Conservation (phyloP, 2,329 filamentous ascomycete genomes). For the Chaetomiaceae sp. region DNA sequence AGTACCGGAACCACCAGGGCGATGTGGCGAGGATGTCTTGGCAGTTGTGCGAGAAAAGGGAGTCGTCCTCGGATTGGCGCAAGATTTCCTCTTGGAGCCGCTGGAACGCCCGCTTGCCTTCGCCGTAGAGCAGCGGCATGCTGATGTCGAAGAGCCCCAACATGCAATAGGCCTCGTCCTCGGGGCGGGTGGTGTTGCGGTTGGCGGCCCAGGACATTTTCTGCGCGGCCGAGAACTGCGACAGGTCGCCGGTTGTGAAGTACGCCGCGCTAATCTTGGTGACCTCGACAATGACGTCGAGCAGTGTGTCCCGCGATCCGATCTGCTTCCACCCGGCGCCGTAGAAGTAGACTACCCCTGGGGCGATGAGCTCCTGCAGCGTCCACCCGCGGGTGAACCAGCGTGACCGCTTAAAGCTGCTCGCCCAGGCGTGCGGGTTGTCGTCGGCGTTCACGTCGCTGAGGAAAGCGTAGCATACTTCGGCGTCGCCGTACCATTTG, state of each 20-base stretch:
- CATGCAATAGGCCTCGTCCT: slow-evolving; percentile 41
- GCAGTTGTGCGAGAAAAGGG: not conserved
- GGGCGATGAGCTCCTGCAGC: slow-evolving; percentile 17
- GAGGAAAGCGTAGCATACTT: slow-evolving; percentile 24
- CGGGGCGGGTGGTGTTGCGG: slow-evolving; percentile 31
- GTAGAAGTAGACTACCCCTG: slow-evolving; percentile 20
- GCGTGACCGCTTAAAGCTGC: slow-evolving; percentile 3
- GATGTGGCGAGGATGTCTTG: not conserved
- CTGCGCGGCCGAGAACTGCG: slow-evolving; percentile 28
- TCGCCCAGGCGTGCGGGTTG: not conserved
- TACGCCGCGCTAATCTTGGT: slow-evolving; percentile 7
- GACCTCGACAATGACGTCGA: slow-evolving; percentile 3
- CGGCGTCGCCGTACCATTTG: slow-evolving; percentile 23
- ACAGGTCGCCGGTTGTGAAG: slow-evolving; percentile 8
- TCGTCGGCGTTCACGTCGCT: slow-evolving; percentile 10
- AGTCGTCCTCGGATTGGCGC: slow-evolving; percentile 12
- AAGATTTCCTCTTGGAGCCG: slow-evolving; percentile 34
- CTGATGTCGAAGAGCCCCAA: slow-evolving; percentile 41
- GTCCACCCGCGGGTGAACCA: slow-evolving; percentile 20
- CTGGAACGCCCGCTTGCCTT: slow-evolving; percentile 29
- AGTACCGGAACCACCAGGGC: not conserved
- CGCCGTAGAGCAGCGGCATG: slow-evolving; percentile 42
- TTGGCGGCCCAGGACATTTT: slow-evolving; percentile 38
- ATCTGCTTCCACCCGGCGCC: slow-evolving; percentile 10
- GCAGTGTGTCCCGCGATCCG: slow-evolving; percentile 13